Percentiles rank a stretch among this genome's conserved stretches.
Conservation (phyloP, 306 rosid species). For the Luffa aegyptiaca region DNA sequence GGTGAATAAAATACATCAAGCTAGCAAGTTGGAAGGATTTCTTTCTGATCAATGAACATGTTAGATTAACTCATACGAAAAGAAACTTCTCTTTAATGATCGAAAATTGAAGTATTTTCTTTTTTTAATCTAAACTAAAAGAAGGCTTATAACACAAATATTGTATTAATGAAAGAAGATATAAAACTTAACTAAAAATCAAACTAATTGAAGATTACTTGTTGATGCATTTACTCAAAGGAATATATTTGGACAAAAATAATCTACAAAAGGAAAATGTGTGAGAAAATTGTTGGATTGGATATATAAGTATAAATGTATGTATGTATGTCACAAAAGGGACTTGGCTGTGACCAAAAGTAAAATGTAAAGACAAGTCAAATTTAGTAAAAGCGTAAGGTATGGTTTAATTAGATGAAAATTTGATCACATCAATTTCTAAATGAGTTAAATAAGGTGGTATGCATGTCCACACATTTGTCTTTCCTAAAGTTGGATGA, state of each 20-base stretch:
- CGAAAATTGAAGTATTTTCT: background rate
- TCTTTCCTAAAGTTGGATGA: background rate
- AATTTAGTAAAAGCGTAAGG: background rate
- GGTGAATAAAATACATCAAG: background rate
- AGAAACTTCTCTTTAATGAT: background rate
- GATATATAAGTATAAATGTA: background rate
- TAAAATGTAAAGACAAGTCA: slow-evolving; percentile 3
- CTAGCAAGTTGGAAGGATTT: background rate
- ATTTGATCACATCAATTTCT: background rate
- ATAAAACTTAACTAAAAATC: background rate
- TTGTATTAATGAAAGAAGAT: background rate
- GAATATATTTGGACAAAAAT: background rate
- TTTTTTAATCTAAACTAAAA: background rate
- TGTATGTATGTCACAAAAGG: background rate
- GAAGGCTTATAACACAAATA: background rate
- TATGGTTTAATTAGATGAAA: background rate
- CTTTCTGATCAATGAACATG: background rate
- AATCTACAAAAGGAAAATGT: background rate
- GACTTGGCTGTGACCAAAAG: background rate
- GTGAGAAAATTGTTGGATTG: background rate
- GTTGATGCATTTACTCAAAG: background rate
- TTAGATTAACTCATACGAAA: background rate
- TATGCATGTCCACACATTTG: slow-evolving; percentile 3
- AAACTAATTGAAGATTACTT: background rate
- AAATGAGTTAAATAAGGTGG: background rate